Percentiles rank a stretch among this genome's conserved stretches.
Conservation (phyloP, 73 alveolate genomes). For the Durusdinium trenchii region DNA sequence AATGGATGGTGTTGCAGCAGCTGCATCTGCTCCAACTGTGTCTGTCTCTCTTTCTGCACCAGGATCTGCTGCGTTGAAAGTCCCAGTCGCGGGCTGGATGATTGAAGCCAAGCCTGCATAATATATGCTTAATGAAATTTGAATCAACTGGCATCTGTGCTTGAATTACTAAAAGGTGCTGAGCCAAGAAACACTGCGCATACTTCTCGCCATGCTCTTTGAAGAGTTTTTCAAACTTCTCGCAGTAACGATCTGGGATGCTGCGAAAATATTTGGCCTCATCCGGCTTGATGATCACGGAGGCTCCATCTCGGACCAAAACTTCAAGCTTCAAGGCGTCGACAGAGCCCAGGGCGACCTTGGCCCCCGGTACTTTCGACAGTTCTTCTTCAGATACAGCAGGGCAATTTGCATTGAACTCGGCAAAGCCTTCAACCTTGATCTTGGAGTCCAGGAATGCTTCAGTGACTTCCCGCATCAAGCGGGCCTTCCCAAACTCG, state of each 20-base stretch:
- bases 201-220: background rate
- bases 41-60: background rate
- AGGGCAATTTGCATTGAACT: background rate
- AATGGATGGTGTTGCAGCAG: background rate
- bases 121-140: background rate
- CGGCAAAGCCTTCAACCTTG: background rate
- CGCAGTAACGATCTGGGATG: background rate
- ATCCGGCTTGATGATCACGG: background rate
- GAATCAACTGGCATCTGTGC: background rate
- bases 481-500: background rate
- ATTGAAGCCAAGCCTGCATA: background rate
- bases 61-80: background rate
- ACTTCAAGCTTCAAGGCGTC: conserved; percentile 1
- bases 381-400: background rate
- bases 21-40: background rate
- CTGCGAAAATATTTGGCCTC: background rate
- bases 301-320: background rate
- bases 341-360: background rate
- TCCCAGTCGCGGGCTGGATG: background rate
- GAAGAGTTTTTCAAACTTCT: background rate
- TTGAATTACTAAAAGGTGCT: background rate
- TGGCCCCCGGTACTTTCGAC: background rate
- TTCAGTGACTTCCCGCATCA: conserved; percentile 8
- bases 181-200: background rate
- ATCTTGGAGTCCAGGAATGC: conserved; percentile 21